Evolutionary conservation across 495 filamentous ascomycete genomes (phyloP).

Genomic region (Diplogelasinospora grovesii): DNA sequence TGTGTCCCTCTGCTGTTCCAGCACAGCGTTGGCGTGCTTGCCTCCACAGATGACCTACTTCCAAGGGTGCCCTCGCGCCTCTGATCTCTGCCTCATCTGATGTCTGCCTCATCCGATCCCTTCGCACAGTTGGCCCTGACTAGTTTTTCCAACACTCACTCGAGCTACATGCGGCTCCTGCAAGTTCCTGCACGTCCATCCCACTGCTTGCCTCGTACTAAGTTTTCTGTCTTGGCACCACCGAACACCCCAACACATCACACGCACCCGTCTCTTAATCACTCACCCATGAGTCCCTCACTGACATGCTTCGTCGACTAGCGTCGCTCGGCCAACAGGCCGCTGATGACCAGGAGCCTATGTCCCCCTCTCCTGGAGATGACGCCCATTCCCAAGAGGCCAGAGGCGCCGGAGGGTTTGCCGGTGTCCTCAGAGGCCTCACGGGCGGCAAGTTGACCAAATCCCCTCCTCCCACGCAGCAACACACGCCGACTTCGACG

Average conservation of each 20-base stretch:
- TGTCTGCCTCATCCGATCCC: slow-evolving; percentile 1
- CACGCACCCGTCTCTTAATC: not conserved
- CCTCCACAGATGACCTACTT: not conserved
- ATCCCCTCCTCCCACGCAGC: slow-evolving; percentile 32
- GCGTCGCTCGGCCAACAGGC: slow-evolving; percentile 38
- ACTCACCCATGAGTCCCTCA: slow-evolving; percentile 6
- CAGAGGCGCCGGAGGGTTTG: slow-evolving; percentile 41
- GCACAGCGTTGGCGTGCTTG: not conserved
- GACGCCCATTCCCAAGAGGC: slow-evolving; percentile 44
- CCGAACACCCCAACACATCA: not conserved
- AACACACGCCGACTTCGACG: slow-evolving; percentile 18
- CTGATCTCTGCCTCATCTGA: too few species aligned
- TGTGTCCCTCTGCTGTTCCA: slow-evolving; percentile 4
- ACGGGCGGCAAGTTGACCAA: slow-evolving; percentile 40
- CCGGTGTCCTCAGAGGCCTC: slow-evolving; percentile 51
- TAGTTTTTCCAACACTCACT: too few species aligned
- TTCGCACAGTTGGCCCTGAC: slow-evolving; percentile 5
- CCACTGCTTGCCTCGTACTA: slow-evolving; percentile 14
- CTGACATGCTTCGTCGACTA: slow-evolving; percentile 43
- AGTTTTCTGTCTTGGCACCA: slow-evolving; percentile 12
- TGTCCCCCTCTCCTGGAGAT: slow-evolving; percentile 53
- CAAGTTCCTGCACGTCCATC: slow-evolving; percentile 20
- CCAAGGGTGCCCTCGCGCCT: too few species aligned
- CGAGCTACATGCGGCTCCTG: slow-evolving; percentile 29
- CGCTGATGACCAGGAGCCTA: slow-evolving; percentile 36